Conservation (phyloP, 371 early-diverging fungal genomes). For the Apophysomyces ossiformis region DNA sequence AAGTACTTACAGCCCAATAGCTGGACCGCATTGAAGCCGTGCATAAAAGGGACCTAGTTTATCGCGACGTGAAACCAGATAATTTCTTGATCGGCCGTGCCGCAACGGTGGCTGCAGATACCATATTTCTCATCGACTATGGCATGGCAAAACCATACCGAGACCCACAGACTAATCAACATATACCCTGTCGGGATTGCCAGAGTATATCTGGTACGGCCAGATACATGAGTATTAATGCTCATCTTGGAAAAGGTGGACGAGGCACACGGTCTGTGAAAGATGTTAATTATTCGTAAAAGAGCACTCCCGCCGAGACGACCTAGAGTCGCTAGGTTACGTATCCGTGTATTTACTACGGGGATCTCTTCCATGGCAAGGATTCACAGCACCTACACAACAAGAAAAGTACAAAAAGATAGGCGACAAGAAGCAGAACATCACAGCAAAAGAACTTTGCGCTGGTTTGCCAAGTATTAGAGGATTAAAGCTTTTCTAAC, state of each 20-base stretch:
- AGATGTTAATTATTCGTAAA: neutral
- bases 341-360: conserved; percentile 93
- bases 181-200: conserved; percentile 84
- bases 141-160: conserved; percentile 93
- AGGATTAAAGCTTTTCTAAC: neutral
- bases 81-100: conserved; percentile 92
- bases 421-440: conserved; percentile 85
- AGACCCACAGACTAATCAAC: conserved; percentile 85
- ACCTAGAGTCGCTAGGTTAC: conserved; percentile 93
- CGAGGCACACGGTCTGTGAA: neutral
- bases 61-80: conserved; percentile 99
- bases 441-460: conserved; percentile 75
- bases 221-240: conserved; percentile 93
- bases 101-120: conserved; percentile 52
- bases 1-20: conserved; percentile 30
- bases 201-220: conserved; percentile 93
- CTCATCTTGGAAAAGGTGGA: conserved; percentile 79
- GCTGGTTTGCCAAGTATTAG: conserved; percentile 66
- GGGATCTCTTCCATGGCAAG: conserved; percentile 94
- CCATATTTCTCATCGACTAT: conserved; percentile 82
- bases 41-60: conserved; percentile 94
- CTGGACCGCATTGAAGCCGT: conserved; percentile 88
- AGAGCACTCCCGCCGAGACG: conserved; percentile 94
- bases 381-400: conserved; percentile 88
- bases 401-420: conserved; percentile 94